Evolutionary conservation across 352 stramenopile species (phyloP), one percentile per base, ranked within the genome.

Genomic region (Phytopythium sindhum): DNA sequence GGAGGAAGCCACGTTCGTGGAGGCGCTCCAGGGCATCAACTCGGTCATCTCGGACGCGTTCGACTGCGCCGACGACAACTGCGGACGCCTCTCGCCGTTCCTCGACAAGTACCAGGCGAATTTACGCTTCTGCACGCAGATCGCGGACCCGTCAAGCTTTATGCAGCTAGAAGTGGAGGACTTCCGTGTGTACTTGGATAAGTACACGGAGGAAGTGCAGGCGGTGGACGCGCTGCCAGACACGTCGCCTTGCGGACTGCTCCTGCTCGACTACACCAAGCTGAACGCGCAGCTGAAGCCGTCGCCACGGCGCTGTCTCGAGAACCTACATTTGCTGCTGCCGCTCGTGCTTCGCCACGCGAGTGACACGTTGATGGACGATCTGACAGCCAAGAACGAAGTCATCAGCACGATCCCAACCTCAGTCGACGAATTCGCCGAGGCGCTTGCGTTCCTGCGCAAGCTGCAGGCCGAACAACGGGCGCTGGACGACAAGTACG

Each of bases 61-160:
- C 50, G 68, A 75, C 15, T 61, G 57, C 12, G 76, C 86, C 0
- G 72, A 80, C 15, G 70, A 74, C n/a, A 94, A 85, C 31, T 86
- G 80, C 29, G 44, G 54, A 0, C 64, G 71, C 1, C 86, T 98
- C 9, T 63, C 77, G 15, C 66, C 90, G 1, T 98, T 93, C 65
- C 64, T 91, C 4, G 66, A 82, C 21, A 89, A 86, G 29, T 96
- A 86, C 64, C 70, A 86, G 29, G 77, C 78, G 10, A 97, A 98
- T 61, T 29, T 76, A 17, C 26, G 33, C 1, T 93, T 93, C 58
- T 85, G 80, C 58, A 74, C 67, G 23, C 64, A 67, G 35, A 31
- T 86, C 0, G 69, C 65, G 4, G 73, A 90, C 23, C 55, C 61
- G 31, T 65, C 50, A 5, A 57, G 21, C 37, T 75, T 73, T 26